phyloP scores from a whole-genome alignment of 164 flowering plant genomes.

The Nymphaea colorata region DNA sequence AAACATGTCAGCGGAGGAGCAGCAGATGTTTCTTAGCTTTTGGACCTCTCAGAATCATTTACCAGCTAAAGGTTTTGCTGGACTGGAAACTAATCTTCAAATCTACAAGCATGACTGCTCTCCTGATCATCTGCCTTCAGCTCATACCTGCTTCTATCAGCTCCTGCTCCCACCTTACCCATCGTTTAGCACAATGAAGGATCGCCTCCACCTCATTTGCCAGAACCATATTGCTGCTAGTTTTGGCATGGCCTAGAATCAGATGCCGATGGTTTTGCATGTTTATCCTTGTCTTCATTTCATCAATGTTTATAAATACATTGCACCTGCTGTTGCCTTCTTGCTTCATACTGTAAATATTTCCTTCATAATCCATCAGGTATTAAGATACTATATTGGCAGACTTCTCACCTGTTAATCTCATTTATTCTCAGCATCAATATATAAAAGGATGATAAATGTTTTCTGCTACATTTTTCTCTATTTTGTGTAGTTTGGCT shows the following conservation, averaged over 20 bases:
- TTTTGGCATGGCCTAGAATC: conserved; percentile 17
- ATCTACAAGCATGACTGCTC: conserved; percentile 40
- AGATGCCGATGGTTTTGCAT: background rate
- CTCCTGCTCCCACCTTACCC: conserved; percentile 19
- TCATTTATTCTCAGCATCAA: background rate
- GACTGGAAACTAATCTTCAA: conserved; percentile 52
- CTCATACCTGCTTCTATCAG: conserved; percentile 28
- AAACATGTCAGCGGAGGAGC: conserved; percentile 51
- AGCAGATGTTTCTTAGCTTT: conserved; percentile 62
- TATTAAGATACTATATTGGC: background rate
- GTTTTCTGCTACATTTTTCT: background rate
- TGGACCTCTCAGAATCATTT: conserved; percentile 85
- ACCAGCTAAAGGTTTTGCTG: conserved; percentile 75
- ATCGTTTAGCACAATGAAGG: conserved; percentile 15
- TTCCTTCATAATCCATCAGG: background rate
- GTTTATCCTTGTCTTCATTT: background rate
- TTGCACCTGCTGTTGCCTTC: background rate
- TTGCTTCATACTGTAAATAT: background rate
- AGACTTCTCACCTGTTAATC: background rate
- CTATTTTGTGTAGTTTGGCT: background rate
- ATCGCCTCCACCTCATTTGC: conserved; percentile 13
- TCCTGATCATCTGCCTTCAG: conserved; percentile 35
- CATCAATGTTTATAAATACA: background rate
- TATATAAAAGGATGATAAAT: background rate
- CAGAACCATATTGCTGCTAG: conserved; percentile 21